Base-by-base conservation (phyloP, 2,329 filamentous ascomycete species). In the Trichoderma oligosporum region DNA sequence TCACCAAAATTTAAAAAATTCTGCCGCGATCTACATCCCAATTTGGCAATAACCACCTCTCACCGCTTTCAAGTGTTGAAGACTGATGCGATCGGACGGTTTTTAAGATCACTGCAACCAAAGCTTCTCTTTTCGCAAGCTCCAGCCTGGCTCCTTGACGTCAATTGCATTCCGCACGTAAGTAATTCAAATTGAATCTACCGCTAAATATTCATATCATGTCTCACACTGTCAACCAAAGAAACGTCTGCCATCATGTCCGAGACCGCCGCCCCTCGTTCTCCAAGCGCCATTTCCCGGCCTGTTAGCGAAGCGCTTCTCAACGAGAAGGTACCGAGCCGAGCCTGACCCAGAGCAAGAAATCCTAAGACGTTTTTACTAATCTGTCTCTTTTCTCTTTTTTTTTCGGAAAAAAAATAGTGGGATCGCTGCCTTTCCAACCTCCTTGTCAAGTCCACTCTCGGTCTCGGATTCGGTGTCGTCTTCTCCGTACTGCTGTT, bases 341-440 rank as follows among this genome's bases (percentile, higher is more conserved):
- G 39, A 46, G 27, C 51, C 25, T 52, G 57, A n/a, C 24, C 41
- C 41, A 45, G 33, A 38, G 35, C 41, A 29, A 46, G 16, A 14
- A 22, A 16, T 24, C 66, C 64, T 61, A 62, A 27, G 60, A 14
- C 18, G 9, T 24, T 24, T 27, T 56, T 41, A 18, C 53, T 56
- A 41, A 56, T 35, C 2, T 12, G 4, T 4, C 5, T 16, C 16
- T 14, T 61, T 4, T 29, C 29, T 35, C 2, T 12, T 2, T 4
- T 7, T 16, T n/a, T 14, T 61, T 4, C 22, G 29, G 22, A 20
- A 20, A 16, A 20, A 3, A 8, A 20, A 39, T 62, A 99, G 94
- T 99, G 94, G 94, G 94, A 99, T 75, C 93, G 89, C 78, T 97
- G 94, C 77, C 86, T 99, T 67, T 97, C 94, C 67, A 97, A 95